A percentile compares a stretch with the other conserved stretches of the same genome.
Evolutionary conservation across 2,329 filamentous ascomycete species (phyloP).

Genomic region (Mycocentrospora acerina): DNA sequence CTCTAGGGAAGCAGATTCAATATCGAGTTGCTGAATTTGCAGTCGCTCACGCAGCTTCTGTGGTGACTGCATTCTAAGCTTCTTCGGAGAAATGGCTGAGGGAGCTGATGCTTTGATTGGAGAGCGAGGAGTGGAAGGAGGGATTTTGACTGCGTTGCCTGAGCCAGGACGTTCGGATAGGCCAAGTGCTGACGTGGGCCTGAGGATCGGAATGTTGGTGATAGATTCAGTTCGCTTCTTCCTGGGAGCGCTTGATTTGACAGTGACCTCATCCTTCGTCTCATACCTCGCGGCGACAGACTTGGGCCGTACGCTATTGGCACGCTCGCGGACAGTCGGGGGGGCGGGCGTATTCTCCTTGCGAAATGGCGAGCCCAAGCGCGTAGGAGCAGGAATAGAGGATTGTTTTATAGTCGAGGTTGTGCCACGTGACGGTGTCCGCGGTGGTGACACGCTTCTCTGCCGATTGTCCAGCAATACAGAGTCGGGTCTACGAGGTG

Average conservation of each 20-base stretch:
- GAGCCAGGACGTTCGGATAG: conserved; percentile 51
- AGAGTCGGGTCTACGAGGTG: conserved; percentile 34
- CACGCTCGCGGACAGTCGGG: conserved; percentile 15
- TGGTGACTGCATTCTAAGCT: conserved; percentile 58
- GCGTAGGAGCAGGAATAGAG: conserved; percentile 42
- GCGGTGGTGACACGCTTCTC: conserved; percentile 32
- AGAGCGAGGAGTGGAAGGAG: conserved; percentile 45
- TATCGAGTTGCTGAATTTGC: conserved; percentile 74
- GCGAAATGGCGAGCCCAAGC: conserved; percentile 48
- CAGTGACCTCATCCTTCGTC: conserved; percentile 38
- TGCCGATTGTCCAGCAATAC: conserved; percentile 23
- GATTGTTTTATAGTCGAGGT: conserved; percentile 41
- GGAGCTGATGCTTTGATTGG: conserved; percentile 26
- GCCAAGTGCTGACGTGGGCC: conserved; percentile 47
- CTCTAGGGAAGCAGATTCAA: conserved; percentile 68
- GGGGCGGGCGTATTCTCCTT: conserved; percentile 46
- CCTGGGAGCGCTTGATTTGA: conserved; percentile 42
- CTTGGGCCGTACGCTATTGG: conserved; percentile 23
- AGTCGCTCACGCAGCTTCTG: conserved; percentile 77
- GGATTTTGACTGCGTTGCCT: conserved; percentile 61
- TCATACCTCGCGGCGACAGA: conserved; percentile 21
- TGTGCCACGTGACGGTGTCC: conserved; percentile 27
- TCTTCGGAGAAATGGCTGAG: conserved; percentile 24
- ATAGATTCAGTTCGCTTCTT: conserved; percentile 49
- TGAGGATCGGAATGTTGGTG: conserved; percentile 54